phyloP scores from a whole-genome alignment of 2,329 filamentous ascomycete species.

The Fusarium stilboides region DNA sequence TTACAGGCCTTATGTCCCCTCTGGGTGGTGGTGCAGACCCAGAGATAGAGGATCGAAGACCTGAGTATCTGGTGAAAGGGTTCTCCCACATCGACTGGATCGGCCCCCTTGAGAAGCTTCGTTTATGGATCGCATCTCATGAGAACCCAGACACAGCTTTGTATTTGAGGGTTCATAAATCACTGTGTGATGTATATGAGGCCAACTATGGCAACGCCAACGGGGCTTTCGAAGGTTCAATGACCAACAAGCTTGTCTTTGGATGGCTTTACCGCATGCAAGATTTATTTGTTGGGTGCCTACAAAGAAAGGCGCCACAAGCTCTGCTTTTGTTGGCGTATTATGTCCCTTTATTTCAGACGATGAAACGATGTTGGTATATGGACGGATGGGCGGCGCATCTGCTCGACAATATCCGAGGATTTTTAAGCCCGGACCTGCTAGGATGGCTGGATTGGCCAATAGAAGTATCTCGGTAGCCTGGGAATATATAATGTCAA shows the following conservation, averaged over 20 bases:
- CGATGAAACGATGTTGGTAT: conserved; percentile 43
- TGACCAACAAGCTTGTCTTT: conserved; percentile 43
- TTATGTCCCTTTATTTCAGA: conserved; percentile 45
- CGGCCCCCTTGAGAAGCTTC: conserved; percentile 41
- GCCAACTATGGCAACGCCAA: conserved; percentile 45
- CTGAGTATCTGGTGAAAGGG: conserved; percentile 42
- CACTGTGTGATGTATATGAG: conserved; percentile 48
- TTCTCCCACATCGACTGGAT: conserved; percentile 47
- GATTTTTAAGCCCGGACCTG: conserved; percentile 36
- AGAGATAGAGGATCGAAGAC: conserved; percentile 37
- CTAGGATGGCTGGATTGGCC: conserved; percentile 49
- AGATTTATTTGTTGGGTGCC: conserved; percentile 47
- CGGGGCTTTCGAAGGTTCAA: conserved; percentile 36
- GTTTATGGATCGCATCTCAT: conserved; percentile 45
- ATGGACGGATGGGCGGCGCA: conserved; percentile 46
- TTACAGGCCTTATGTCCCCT: conserved; percentile 49
- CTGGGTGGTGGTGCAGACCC: conserved; percentile 32
- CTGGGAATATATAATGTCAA: conserved; percentile 17
- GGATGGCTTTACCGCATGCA: conserved; percentile 52
- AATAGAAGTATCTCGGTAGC: conserved; percentile 33
- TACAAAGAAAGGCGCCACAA: conserved; percentile 48
- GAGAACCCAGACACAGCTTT: conserved; percentile 47
- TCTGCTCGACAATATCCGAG: conserved; percentile 45
- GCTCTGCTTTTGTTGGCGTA: conserved; percentile 49
- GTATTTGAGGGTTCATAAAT: conserved; percentile 43